Evolutionary conservation across 2,329 filamentous ascomycete species (phyloP), one percentile per base, ranked within the genome.

Genomic region (Annulohypoxylon truncatum): DNA sequence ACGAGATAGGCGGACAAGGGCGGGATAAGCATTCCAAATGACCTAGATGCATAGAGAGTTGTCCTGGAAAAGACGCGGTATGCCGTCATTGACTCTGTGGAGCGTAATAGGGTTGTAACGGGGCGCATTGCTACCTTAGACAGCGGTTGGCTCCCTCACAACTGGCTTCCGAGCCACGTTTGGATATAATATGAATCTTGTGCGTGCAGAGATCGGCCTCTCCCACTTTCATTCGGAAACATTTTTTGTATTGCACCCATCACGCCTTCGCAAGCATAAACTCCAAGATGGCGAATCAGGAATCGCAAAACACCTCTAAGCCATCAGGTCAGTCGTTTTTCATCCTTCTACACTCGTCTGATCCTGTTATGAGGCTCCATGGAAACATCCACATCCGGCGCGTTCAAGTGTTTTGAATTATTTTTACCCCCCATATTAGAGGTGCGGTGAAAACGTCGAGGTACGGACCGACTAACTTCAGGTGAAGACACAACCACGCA

Each of bases 281-380:
- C 57, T 33, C 38, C 46, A 67, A 64, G 38, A 73, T 73, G 70
- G 48, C 69, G 65, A 69, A 69, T 66, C 64, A 64, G 60, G 55
- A 70, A 50, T 63, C 66, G 61, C 69, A 62, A 35, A 68, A 61
- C 67, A 64, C 40, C 51, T 58, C 71, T 60, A 65, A 72, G 69
- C 67, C 69, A 58, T 63, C 61, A 66, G 70, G 71, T 73, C 68
- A 66, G 70, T 73, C 42, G 48, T 61, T 62, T 62, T 65, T 50
- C 26, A 42, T 69, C 55, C 44, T 54, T 52, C 9, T 58, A 10
- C 31, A 29, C 40, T 65, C 47, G 52, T 38, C 54, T 55, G 60
- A 57, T 62, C 40, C 31, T 60, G 61, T 63, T 46, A 50, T 61
- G 64, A 64, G 53, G 61, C 53, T 55, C 46, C 61, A 64, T 66